Evolutionary conservation across 169 alveolate species (phyloP), one percentile per base, ranked within the genome.

Genomic region (Plasmodium berghei): DNA sequence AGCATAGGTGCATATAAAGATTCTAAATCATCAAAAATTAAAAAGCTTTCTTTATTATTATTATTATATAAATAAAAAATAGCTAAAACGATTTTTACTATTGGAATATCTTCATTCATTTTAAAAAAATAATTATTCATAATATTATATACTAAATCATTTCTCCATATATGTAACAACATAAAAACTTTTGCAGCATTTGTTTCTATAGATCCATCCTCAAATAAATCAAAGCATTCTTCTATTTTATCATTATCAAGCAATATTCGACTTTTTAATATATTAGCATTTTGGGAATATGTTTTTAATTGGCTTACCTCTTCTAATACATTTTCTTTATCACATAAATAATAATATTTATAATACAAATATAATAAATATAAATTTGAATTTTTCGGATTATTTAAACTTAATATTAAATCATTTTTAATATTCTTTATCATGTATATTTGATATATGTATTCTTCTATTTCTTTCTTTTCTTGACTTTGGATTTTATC

Each of bases 81-180:
- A 46, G 90, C 90, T 67, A 83, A 34, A 10, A 58, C 71, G 20
- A 83, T 83, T 83, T 83, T 83, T 54, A 83, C 34, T 12, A 83
- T 83, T 5, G 90, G 90, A 55, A 83, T 83, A 67, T 83, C 90
- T n/a, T 83, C 90, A 67, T 83, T 66, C 90, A 83, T 52, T 46
- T 71, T 34, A 67, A 67, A 67, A 46, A 40, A 83, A 10, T 83
- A 80, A 40, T 66, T 46, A 20, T 67, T 67, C 49, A 83, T 66
- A 3, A 34, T 34, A 22, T 83, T 63, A 1, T 61, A 67, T 14
- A 18, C 90, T 62, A 83, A 52, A 48, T 83, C 90, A 9, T 55
- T 24, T 69, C 90, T 55, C 18, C 69, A 67, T 49, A 83, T 83
- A 26, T 40, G 24, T 12, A 83, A 59, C 10, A 83, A 62, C 42